These are phyloP conservation scores for Lasiodiplodia sp. DNA, from an alignment of 2,329 filamentous ascomycete species.

Conservation along the genomic window DNA sequence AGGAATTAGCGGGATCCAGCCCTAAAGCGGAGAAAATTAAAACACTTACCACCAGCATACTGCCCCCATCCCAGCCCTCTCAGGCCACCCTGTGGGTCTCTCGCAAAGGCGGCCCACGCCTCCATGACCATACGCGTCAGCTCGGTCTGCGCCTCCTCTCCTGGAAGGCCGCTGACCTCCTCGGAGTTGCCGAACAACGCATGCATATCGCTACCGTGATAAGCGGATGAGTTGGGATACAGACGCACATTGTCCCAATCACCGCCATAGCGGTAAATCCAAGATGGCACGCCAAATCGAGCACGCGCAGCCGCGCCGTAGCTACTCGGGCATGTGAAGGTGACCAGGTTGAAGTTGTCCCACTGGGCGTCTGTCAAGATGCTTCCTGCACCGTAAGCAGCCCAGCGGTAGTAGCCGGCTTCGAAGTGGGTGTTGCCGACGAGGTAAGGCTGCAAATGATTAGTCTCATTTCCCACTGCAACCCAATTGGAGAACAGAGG, in stretches of 20 bases:
- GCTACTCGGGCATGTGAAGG: slow-evolving; percentile 39
- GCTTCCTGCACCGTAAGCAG: slow-evolving; percentile 36
- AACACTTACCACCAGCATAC: slow-evolving; percentile 35
- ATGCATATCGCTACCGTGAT: slow-evolving; percentile 46
- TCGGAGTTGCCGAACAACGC: slow-evolving; percentile 45
- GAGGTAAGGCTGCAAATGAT: slow-evolving; percentile 18
- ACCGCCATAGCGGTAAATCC: slow-evolving; percentile 47
- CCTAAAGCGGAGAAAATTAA: too few species aligned
- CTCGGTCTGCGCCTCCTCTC: slow-evolving; percentile 38
- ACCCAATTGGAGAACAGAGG: too few species aligned
- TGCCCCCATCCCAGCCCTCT: slow-evolving; percentile 43
- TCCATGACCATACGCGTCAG: slow-evolving; percentile 45
- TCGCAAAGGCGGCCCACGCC: slow-evolving; percentile 45
- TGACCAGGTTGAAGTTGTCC: slow-evolving; percentile 37
- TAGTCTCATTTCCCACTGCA: too few species aligned
- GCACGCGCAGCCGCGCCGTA: slow-evolving; percentile 36
- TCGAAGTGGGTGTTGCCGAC: slow-evolving; percentile 39
- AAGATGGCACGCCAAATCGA: slow-evolving; percentile 42
- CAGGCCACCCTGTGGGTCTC: slow-evolving; percentile 41
- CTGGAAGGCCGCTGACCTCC: slow-evolving; percentile 37
- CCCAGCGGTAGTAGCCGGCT: slow-evolving; percentile 40
- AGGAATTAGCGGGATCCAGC: too few species aligned
- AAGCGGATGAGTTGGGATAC: slow-evolving; percentile 46
- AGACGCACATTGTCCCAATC: slow-evolving; percentile 46
- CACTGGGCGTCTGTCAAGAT: slow-evolving; percentile 38